Evolutionary conservation across 257 asterid genomes (phyloP).

Genomic region (Scutellaria baicalensis): DNA sequence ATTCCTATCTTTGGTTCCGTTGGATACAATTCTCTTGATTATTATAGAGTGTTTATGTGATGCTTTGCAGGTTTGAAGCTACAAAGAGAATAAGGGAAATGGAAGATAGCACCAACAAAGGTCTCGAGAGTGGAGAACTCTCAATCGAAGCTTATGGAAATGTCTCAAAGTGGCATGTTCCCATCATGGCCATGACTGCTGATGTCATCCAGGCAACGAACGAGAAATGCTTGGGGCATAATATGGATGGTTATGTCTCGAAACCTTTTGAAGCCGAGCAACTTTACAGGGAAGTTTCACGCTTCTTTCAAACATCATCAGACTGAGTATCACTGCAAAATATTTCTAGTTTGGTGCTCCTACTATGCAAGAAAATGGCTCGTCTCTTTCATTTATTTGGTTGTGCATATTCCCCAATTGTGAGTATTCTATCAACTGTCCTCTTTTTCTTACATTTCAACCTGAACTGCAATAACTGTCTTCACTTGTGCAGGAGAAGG

Average conservation of each 20-base stretch:
- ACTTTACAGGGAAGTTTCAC: conserved; percentile 81
- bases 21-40: background rate
- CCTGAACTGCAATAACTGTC: background rate
- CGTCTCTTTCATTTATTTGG: conserved; percentile 20
- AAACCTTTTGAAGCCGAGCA: conserved; percentile 96
- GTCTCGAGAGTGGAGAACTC: conserved; percentile 43
- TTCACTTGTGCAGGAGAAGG: conserved; percentile 19
- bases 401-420: conserved; percentile 33
- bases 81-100: conserved; percentile 56
- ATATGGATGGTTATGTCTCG: conserved; percentile 92
- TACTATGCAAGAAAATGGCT: background rate
- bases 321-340: conserved; percentile 22
- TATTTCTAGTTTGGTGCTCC: conserved; percentile 9
- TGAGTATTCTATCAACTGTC: conserved; percentile 20
- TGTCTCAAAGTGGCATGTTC: conserved; percentile 69
- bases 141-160: conserved; percentile 29
- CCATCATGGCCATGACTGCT: conserved; percentile 95
- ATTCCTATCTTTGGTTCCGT: too few relatives aligned
- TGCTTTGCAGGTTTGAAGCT: conserved; percentile 67
- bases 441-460: background rate
- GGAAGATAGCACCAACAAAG: conserved; percentile 38
- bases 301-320: conserved; percentile 38
- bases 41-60: background rate
- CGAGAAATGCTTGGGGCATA: conserved; percentile 50
- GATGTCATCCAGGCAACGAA: conserved; percentile 89